Percentiles rank a stretch among this genome's conserved stretches.
These are phyloP conservation scores for Microdochium nivale DNA, from an alignment of 2,329 filamentous ascomycete species.

Conservation along the genomic window DNA sequence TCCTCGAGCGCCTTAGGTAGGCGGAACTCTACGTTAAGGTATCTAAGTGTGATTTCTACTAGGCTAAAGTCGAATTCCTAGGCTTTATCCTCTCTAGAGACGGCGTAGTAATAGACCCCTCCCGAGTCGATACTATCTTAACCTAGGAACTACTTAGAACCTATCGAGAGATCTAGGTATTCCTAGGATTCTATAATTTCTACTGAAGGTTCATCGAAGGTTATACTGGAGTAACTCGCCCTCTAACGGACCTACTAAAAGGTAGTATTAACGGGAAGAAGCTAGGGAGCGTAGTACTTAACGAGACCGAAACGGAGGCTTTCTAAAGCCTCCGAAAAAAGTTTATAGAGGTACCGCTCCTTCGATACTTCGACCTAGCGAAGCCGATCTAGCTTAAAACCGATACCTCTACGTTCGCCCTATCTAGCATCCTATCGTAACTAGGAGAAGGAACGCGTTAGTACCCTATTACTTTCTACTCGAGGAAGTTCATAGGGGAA, in stretches of 20 bases:
- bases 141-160: constrained; percentile 11
- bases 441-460: neutral
- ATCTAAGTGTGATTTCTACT: neutral
- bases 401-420: constrained; percentile 2
- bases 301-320: neutral
- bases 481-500: constrained; percentile 4
- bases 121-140: constrained; percentile 14
- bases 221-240: constrained; percentile 5
- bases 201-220: constrained; percentile 19
- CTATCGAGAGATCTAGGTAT: constrained; percentile 12
- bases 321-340: neutral
- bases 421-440: constrained; percentile 2
- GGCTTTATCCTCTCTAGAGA: constrained; percentile 16
- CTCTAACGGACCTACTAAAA: neutral
- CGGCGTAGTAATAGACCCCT: constrained; percentile 15
- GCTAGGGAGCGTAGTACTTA: neutral
- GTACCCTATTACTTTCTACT: constrained; percentile 9
- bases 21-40: neutral
- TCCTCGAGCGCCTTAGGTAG: neutral
- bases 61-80: constrained; percentile 16
- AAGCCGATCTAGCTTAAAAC: neutral
- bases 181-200: constrained; percentile 23
- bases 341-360: neutral
- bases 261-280: constrained; percentile 1
- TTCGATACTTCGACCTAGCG: neutral